These are phyloP conservation scores for Hemileccinum rubropunctum DNA, from an alignment of 768 basidiomycete genomes.

Conservation along the genomic window DNA sequence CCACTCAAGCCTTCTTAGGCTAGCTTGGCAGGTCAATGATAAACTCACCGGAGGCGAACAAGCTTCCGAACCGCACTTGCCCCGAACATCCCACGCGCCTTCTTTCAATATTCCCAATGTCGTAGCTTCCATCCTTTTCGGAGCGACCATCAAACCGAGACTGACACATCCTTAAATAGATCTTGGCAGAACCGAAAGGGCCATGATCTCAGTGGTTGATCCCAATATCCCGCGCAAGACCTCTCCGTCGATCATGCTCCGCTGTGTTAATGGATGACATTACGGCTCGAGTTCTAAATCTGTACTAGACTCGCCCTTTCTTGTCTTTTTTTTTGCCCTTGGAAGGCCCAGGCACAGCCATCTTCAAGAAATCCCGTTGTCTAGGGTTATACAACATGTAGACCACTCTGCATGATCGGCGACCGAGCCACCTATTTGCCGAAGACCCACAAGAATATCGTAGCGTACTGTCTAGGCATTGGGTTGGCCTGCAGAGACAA, in stretches of 20 bases:
- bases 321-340: not conserved
- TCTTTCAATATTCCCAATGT: not conserved
- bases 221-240: not conserved
- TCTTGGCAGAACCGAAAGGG: not conserved
- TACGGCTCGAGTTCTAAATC: not conserved
- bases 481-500: not conserved
- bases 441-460: too few species aligned
- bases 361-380: not conserved
- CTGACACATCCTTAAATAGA: not conserved
- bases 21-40: not conserved
- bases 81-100: not conserved
- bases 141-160: not conserved
- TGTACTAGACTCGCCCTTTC: not conserved
- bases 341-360: too few species aligned
- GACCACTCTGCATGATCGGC: too few species aligned
- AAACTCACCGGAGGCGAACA: slow-evolving; percentile 2
- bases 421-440: too few species aligned
- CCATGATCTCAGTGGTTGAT: not conserved
- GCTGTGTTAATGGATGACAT: not conserved
- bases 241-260: slow-evolving; percentile 11
- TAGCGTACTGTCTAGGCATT: too few species aligned
- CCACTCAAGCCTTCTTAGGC: not conserved
- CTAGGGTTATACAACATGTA: not conserved
- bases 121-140: too few species aligned
- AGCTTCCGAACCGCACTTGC: not conserved